phyloP scores from a whole-genome alignment of 2,329 filamentous ascomycete genomes.

The Cladophialophora yegresii region DNA sequence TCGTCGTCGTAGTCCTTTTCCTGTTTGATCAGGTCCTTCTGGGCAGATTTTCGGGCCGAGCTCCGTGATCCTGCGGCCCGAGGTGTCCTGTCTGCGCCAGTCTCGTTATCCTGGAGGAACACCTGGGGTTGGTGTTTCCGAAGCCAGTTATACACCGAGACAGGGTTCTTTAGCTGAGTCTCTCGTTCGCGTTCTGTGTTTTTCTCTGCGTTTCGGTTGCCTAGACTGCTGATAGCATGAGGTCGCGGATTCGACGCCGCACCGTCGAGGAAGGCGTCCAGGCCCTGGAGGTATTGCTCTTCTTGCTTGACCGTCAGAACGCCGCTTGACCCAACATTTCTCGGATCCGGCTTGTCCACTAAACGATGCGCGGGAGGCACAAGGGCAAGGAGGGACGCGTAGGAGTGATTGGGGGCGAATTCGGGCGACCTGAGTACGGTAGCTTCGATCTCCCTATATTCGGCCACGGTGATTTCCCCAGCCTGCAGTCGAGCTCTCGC shows the following conservation, averaged over 20 bases:
- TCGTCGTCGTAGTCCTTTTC: constrained; percentile 50
- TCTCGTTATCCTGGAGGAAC: constrained; percentile 75
- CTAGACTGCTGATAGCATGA: constrained; percentile 46
- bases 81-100: constrained; percentile 46
- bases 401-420: constrained; percentile 44
- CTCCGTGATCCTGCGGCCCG: constrained; percentile 46
- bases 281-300: constrained; percentile 46
- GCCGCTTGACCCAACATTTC: constrained; percentile 40
- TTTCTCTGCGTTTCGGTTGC: constrained; percentile 48
- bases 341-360: constrained; percentile 13
- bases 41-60: constrained; percentile 45
- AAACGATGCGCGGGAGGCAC: constrained; percentile 8
- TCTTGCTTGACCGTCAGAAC: constrained; percentile 51
- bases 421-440: constrained; percentile 44
- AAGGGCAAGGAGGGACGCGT: constrained; percentile 20
- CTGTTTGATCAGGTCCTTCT: constrained; percentile 35
- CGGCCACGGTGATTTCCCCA: constrained; percentile 42
- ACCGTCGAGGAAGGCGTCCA: constrained; percentile 43
- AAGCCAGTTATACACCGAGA: constrained; percentile 95
- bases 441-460: constrained; percentile 46
- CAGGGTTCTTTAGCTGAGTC: constrained; percentile 71
- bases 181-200: constrained; percentile 59
- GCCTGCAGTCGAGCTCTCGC: constrained; percentile 44
- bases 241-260: constrained; percentile 28
- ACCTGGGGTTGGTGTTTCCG: constrained; percentile 80